Base-by-base conservation (phyloP, 805 yeast species). In the Metschnikowia hibisci region DNA sequence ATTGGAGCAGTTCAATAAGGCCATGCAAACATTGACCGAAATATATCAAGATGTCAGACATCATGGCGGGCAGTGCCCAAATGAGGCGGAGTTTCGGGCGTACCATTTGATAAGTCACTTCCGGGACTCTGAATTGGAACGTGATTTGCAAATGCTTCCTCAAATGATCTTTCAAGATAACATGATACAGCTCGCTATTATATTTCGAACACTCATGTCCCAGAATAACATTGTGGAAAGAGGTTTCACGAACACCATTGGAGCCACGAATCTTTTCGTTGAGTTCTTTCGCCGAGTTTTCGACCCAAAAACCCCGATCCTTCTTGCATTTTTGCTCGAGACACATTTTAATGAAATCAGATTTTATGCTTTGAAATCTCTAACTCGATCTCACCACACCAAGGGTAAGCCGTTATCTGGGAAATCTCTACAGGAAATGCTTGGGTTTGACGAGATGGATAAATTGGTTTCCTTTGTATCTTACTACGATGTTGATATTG, bases 71-170 rank as follows among this genome's bases (percentile, higher is more conserved):
- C 47, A 46, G 5, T 78, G 86, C 33, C 86, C 89, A 0, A 87
- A 88, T 54, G 98, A 93, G 63, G 86, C 97, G 0, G 99, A 93
- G 59, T 87, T 93, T 57, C 75, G 97, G 53, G 90, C 96, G 0
- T 93, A 90, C 60, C 84, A 88, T 44, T 65, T 93, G 15, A 57
- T 93, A 13, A 79, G 89, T 52, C 91, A 88, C 53, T 65, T 87
- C 7, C 73, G 87, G 52, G 97, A 93, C 59, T 82, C 93, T 0
- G 97, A 89, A 52, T 66, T 87, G 37, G 96, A 87, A 50, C 71
- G 89, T 42, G 84, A 78, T 48, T 59, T 85, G 9, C 95, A 87
- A 58, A 66, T 71, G 12, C 62, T 89, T 30, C 96, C 97, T 0
- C 43, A 49, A 2, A 55, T 66, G 2, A 70, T 91, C 1, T 69